Base-by-base conservation (phyloP, 1,284 basidiomycete species). In the Vanrija humicola region DNA sequence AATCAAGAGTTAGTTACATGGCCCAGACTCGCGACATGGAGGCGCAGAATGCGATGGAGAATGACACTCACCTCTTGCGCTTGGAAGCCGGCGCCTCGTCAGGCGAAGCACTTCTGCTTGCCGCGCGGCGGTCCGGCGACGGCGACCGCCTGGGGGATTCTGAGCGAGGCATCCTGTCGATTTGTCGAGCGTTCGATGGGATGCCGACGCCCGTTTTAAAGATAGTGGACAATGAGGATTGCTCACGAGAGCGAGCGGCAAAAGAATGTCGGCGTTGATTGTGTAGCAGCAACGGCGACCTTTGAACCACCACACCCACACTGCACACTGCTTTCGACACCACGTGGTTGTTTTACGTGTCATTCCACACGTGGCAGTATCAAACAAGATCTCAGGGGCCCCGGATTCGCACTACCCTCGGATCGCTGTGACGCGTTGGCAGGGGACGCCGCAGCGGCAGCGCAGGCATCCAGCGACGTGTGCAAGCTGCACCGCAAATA, bases 51-150 rank as follows among this genome's bases (percentile, higher is more conserved):
- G 28, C 9, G 23, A 21, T 28, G 45, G 45, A 42, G 8, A 34
- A 10, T 5, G 23, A 3, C n/a, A 64, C 72, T 48, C 43, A 74
- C 75, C 75, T 67, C 58, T 77, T 77, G 21, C 75, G 62, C 57
- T 77, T 77, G 12, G 57, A 54, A 14, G 62, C 58, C 1, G 64
- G 59, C 0, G 44, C 64, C 42, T 67, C 68, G 48, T 64, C 65
- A 6, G 64, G 63, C 7, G 64, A 53, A 25, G 42, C 23, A 47
- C 56, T 66, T 25, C 59, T 47, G 4, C 48, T 29, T 21, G 26
- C 38, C 18, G 28, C 40, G 48, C 43, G 21, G 21, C 21, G 50
- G n/a, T 38, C 34, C 8, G 50, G 55, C 23, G 59, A 50, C 12
- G 51, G 44, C 23, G 48, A 52, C 6, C 10, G 26, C 12, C 39